Conservation (phyloP, 176 grass and related monocot species). For the Hsuehochloa calcarea region DNA sequence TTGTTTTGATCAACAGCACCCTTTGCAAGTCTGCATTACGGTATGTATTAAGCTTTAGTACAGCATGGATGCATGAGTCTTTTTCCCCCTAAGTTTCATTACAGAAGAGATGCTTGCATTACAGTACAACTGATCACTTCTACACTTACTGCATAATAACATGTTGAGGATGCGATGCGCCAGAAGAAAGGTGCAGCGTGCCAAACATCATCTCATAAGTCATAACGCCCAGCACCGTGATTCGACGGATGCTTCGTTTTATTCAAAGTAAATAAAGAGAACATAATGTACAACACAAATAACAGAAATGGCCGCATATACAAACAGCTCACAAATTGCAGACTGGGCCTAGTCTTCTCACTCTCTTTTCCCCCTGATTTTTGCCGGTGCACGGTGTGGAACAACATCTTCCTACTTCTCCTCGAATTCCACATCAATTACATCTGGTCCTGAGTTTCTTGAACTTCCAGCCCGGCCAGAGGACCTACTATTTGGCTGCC, state of each 20-base stretch:
- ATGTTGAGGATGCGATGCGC: not conserved
- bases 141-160: not conserved
- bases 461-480: conserved; percentile 48
- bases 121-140: not conserved
- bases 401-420: conserved; percentile 55
- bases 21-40: not conserved
- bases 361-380: not conserved
- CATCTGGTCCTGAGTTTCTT: conserved; percentile 62
- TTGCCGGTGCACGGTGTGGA: not conserved
- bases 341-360: not conserved
- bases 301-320: not conserved
- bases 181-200: not conserved
- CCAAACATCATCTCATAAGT: not conserved
- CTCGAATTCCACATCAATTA: conserved; percentile 93
- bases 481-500: conserved; percentile 71
- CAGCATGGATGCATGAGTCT: too few species aligned
- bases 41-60: not conserved
- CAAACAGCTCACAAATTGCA: not conserved
- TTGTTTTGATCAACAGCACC: too few species aligned
- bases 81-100: not conserved
- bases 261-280: not conserved
- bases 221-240: not conserved
- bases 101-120: not conserved
- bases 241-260: not conserved
- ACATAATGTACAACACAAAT: conserved; percentile 36